Base-by-base conservation (phyloP, 2,329 filamentous ascomycete species). In the Aspergillus spinulosporus region DNA sequence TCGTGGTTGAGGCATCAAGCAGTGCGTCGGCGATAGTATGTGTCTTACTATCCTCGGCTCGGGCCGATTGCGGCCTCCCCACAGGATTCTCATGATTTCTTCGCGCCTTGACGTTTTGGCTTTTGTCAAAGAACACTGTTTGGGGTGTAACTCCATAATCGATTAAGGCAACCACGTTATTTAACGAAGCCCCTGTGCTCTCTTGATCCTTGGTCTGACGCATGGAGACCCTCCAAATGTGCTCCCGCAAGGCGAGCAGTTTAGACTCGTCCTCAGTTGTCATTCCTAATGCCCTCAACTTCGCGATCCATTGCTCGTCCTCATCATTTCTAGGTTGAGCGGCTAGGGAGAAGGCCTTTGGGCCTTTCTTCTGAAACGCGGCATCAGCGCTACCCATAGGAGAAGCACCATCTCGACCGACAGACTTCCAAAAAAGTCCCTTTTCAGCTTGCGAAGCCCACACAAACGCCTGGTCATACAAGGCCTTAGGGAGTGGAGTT, bases 11-110 rank as follows among this genome's bases (percentile, higher is more conserved):
- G 5, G 94, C 94, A 72, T 97, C 94, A 31, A 96, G 80, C 12
- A 97, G 79, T 4, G 94, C 94, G 73, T 97, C 93, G 3, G 90
- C 86, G 62, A 97, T 94, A 0, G 92, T 96, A 63, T 90, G 89
- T 4, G 85, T 83, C 7, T 64, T 73, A 74, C 77, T 57, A 69
- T 78, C 56, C 56, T 71, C 59, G 21, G 21, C 21, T 65, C 31
- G 68, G 63, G 52, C 71, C 64, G 57, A 72, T 54, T 67, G 64
- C 53, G 58, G 44, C 49, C 65, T 66, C 36, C 62, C 59, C 14
- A 64, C 32, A 37, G 69, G 63, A 44, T 57, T 62, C 62, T 21
- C 21, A 21, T 21, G 21, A 21, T 21, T 21, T 21, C 61, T 63
- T 52, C 66, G 66, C 39, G 69, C 64, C 21, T 78, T 79, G 7